phyloP scores from a whole-genome alignment of 495 filamentous ascomycete species.

The Hypoxylon fragiforme region DNA sequence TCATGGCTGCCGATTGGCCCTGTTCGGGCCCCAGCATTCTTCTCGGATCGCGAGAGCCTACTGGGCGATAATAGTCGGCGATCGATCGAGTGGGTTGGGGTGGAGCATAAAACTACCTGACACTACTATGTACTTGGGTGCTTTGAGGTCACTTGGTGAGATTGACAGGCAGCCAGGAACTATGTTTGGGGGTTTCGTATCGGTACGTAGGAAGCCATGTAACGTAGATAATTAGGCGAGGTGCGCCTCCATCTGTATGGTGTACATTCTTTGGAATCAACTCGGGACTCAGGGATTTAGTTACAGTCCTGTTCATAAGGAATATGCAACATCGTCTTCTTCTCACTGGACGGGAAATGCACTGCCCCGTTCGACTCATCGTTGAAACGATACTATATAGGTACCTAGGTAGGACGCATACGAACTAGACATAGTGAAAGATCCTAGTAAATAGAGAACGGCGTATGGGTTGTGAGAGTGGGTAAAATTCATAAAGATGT shows the following conservation, averaged over 20 bases:
- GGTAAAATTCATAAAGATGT: not conserved
- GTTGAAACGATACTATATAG: constrained; percentile 14
- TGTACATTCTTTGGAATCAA: constrained; percentile 28
- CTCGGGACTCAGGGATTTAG: constrained; percentile 25
- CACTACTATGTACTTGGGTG: too few species aligned
- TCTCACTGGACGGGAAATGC: constrained; percentile 20
- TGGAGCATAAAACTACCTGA: constrained; percentile 6
- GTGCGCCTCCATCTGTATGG: not conserved
- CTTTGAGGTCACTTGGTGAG: constrained; percentile 14
- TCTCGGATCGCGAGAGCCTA: constrained; percentile 21
- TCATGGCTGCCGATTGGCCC: constrained; percentile 31
- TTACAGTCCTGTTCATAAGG: constrained; percentile 19
- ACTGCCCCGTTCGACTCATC: constrained; percentile 18
- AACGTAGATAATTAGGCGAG: not conserved
- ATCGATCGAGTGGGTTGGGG: constrained; percentile 28
- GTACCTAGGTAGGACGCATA: constrained; percentile 18
- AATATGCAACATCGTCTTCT: constrained; percentile 18
- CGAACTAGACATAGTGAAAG: not conserved
- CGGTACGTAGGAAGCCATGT: constrained; percentile 1
- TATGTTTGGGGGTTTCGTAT: constrained; percentile 17
- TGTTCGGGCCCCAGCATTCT: constrained; percentile 12
- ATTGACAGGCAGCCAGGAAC: constrained; percentile 10
- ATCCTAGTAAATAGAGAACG: not conserved
- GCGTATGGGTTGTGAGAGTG: too few species aligned
- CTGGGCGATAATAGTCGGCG: constrained; percentile 28